Conservation (phyloP, 2,329 filamentous ascomycete species). For the Colletotrichum tabaci region DNA sequence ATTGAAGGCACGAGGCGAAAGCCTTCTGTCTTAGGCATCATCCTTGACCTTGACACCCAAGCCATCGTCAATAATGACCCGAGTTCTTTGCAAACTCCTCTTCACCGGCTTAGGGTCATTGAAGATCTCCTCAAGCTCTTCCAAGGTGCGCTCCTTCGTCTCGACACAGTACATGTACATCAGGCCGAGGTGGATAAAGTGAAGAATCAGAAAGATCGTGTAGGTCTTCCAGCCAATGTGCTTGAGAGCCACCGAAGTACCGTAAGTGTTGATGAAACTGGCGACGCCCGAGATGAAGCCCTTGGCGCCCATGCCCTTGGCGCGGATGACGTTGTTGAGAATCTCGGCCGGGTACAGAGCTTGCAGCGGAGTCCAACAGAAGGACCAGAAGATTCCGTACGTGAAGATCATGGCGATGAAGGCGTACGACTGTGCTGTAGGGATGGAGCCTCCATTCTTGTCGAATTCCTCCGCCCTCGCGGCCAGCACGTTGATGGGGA, state of each 20-base stretch:
- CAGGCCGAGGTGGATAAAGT: conserved; percentile 47
- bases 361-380: conserved; percentile 63
- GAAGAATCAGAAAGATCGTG: conserved; percentile 60
- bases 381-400: conserved; percentile 59
- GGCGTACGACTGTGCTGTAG: conserved; percentile 32
- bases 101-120: conserved; percentile 54
- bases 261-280: conserved; percentile 54
- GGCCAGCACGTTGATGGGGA: conserved; percentile 52
- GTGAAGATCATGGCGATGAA: conserved; percentile 57
- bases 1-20: too few species aligned
- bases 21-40: not conserved
- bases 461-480: conserved; percentile 48
- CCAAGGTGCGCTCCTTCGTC: conserved; percentile 67
- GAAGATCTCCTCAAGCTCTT: conserved; percentile 70
- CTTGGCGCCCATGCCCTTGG: conserved; percentile 60
- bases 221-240: conserved; percentile 61
- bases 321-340: conserved; percentile 52
- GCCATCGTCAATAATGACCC: conserved; percentile 31
- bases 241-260: conserved; percentile 59
- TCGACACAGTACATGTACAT: conserved; percentile 54
- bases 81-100: conserved; percentile 41
- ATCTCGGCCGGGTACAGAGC: conserved; percentile 57
- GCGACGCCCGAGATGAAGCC: conserved; percentile 54
- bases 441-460: conserved; percentile 32
- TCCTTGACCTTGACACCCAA: conserved; percentile 40